Conservation (phyloP, 305 asterid genomes). For the Fraxinus paxiana region DNA sequence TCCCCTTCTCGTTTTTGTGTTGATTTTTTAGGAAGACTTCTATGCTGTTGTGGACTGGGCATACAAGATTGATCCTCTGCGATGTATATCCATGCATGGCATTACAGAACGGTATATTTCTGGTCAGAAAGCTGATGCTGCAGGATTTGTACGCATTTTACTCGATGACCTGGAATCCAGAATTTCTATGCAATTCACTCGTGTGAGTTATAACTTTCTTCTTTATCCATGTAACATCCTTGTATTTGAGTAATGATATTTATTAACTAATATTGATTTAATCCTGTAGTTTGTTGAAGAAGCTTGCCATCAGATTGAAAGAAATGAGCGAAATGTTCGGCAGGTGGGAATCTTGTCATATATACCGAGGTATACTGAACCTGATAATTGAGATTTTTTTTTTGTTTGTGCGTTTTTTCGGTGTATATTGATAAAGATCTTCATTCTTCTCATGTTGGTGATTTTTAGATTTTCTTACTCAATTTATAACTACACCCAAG, state of each 20-base stretch:
- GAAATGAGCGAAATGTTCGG: slow-evolving; percentile 86
- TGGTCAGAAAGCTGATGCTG: slow-evolving; percentile 98
- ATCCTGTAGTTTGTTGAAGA: slow-evolving; percentile 86
- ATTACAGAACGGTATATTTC: slow-evolving; percentile 92
- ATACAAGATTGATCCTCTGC: slow-evolving; percentile 91
- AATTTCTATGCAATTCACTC: slow-evolving; percentile 75
- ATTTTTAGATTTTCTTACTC: slow-evolving; percentile 5
- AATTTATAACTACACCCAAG: slow-evolving; percentile 2
- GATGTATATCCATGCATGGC: slow-evolving; percentile 99
- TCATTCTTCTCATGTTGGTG: slow-evolving; percentile 13
- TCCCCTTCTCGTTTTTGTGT: slow-evolving; percentile 7
- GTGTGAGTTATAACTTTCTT: slow-evolving; percentile 49
- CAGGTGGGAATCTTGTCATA: slow-evolving; percentile 87
- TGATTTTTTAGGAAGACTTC: slow-evolving; percentile 76
- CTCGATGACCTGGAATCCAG: slow-evolving; percentile 92
- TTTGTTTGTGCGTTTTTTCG: neutral
- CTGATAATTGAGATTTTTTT: neutral
- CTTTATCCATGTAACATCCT: slow-evolving; percentile 1
- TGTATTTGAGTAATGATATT: slow-evolving; percentile 22
- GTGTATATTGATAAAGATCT: neutral
- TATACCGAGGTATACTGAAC: slow-evolving; percentile 68
- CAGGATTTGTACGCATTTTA: slow-evolving; percentile 94
- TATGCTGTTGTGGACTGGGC: slow-evolving; percentile 99
- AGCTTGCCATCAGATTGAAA: slow-evolving; percentile 97
- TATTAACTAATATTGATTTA: slow-evolving; percentile 17